Evolutionary conservation across 2,329 filamentous ascomycete genomes (phyloP), one percentile per base, ranked within the genome.

Genomic region (Bimuria novae-zelandiae): DNA sequence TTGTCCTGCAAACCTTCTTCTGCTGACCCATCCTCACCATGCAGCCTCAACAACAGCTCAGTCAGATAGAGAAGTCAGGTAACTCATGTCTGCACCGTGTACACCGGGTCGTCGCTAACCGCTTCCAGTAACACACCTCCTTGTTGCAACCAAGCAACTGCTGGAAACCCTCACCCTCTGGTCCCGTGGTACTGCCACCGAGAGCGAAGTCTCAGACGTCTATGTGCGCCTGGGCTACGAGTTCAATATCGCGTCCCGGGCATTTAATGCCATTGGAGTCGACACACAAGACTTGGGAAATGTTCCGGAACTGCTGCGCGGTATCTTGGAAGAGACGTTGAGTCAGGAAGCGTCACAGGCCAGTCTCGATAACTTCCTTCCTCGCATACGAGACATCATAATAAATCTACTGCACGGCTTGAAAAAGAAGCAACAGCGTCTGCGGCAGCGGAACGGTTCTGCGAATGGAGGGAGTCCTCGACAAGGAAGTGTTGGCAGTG

Each of bases 201-300:
- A 99, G 76, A 89, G 88, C 56, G 90, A 97, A 73, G 94, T 99
- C 54, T 97, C 94, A 11, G 94, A 99, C 73, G 94, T 99, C 64
- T 99, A 99, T 72, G 94, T 99, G 55, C 89, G 94, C 56, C 80
- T 99, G 56, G 94, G 94, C 41, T 99, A 99, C 76, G 94, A 99
- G 76, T 99, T 99, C 82, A 99, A 99, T 76, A 94, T 99, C 79
- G 94, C 94, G 23, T 97, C 93, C 75, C 89, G 94, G 51, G 93
- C 94, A 56, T 99, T 99, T 76, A 91, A 90, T 67, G 91, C 92
- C 53, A 99, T 99, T 68, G 94, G 95, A 57, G 94, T 99, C 58
- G 94, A 99, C 68, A 97, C 92, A 1, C 85, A 86, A 22, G 94
- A 99, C 73, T 82, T 99, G 11, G 94, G 94, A 52, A 96, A 96